Conservation (phyloP, 129 eudicot species). For the Chrysanthemum seticuspe region DNA sequence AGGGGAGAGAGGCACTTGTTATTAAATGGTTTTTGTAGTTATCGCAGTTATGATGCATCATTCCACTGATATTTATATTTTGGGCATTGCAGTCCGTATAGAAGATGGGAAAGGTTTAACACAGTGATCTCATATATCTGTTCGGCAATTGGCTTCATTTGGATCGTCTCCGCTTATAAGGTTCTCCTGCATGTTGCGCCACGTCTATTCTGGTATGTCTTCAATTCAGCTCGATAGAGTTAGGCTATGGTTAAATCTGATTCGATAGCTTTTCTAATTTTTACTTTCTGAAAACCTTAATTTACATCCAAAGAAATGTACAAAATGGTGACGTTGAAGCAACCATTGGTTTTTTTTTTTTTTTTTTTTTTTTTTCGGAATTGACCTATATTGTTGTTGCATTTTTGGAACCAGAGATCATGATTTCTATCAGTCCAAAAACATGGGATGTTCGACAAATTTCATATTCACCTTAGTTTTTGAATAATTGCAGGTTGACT, state of each 20-base stretch:
- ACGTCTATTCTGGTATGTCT: conserved; percentile 71
- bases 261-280: not conserved
- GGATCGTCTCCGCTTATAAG: conserved; percentile 59
- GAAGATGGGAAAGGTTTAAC: conserved; percentile 54
- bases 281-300: not conserved
- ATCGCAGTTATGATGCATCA: not conserved
- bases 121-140: conserved; percentile 62
- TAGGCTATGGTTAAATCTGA: not conserved
- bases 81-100: conserved; percentile 44
- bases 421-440: not conserved
- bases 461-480: not conserved
- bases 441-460: not conserved
- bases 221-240: not conserved
- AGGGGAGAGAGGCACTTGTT: not conserved
- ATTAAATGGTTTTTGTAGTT: not conserved
- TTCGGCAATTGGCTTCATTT: conserved; percentile 74
- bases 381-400: too few relatives aligned
- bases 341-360: not conserved
- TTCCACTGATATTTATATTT: conserved; percentile 9
- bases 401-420: too few relatives aligned
- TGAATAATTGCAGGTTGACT: conserved; percentile 55
- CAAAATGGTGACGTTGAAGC: not conserved
- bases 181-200: conserved; percentile 55
- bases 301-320: not conserved
- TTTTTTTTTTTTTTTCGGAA: too few relatives aligned